Base-by-base conservation (phyloP, 306 rosid species). In the Arachis stenosperma region DNA sequence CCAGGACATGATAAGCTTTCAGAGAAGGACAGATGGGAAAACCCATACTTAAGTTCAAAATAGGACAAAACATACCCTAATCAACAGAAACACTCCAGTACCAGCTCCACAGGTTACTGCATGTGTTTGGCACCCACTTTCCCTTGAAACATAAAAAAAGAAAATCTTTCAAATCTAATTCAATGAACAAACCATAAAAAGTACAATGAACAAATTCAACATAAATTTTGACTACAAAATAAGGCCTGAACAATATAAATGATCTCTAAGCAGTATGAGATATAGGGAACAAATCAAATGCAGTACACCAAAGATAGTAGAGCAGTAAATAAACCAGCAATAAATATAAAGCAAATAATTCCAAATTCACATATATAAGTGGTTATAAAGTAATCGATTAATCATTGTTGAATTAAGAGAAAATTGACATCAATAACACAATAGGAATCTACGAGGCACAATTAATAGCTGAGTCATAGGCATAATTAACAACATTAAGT, bases 21-120 rank as follows among this genome's bases (percentile, higher is more conserved):
- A 64, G 46, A 43, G 54, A 57, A 8, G 57, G 29, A 33, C 56
- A 60, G 63, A 43, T 1, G 1, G 51, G 37, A 30, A 70, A 15
- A 66, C 22, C n/a, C 50, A 63, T 48, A 75, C 10, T 61, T 12
- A 67, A 47, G 72, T 60, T 67, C 10, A 39, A 43, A 41, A 74
- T 60, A 51, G 65, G 73, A 52, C 22, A 56, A 2, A 27, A 69
- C 88, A 71, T 81, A 95, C 99, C 91, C 71, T 83, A 75, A 88
- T 90, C 85, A 95, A 86, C 54, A 95, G 89, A 84, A 91, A 95
- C 58, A 95, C 81, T 64, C 93, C 98, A 69, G 92, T 95, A 69
- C 98, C 98, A 60, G 98, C 94, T 83, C 96, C 99, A 75, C 99
- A 95, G 72, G 84, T 64, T 81, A 69, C 67, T 11, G 99, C 95